Evolutionary conservation across 2,329 filamentous ascomycete genomes (phyloP), one percentile per base, ranked within the genome.

Genomic region (Aspergillus niger): DNA sequence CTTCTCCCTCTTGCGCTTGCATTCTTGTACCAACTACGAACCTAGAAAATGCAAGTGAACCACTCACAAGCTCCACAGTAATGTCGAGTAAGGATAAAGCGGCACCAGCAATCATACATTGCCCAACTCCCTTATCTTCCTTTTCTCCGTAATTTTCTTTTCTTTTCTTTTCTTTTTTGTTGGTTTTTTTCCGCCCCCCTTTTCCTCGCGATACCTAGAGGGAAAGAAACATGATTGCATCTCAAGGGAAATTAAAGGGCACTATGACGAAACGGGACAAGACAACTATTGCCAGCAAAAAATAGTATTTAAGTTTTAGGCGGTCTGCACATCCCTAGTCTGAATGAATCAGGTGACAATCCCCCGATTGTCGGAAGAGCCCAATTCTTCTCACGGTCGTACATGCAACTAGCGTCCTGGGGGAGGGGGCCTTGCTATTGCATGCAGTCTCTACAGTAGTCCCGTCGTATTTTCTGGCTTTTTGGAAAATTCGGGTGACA

Each of bases 61-160:
- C 56, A 55, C 52, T 52, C 24, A 30, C 32, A 60, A 32, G 36
- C 55, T 49, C 59, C 59, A 61, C 58, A 53, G 47, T 56, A 38
- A 60, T 58, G 54, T 57, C 28, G 48, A 61, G 56, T 60, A 65
- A 47, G 62, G 60, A 64, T 57, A 30, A 57, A 55, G 59, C 58
- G 58, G 60, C 57, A 59, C 57, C 54, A 55, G 48, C 55, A 38
- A 56, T 58, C 48, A 38, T 38, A 20, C 20, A 20, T 53, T 43
- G 30, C 26, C 55, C 32, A 50, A 44, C 50, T 48, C 49, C 28
- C 15, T 43, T 62, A n/a, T 58, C 47, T 50, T 57, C 38, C 39
- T 54, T 49, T 39, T 32, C 32, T 32, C 53, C 32, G 38, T 15
- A 22, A 39, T 39, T 32, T 26, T 49, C 8, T 30, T 30, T 20